Evolutionary conservation across 192 early-diverging fungal genomes (phyloP).

Genomic region (Podila horticola): DNA sequence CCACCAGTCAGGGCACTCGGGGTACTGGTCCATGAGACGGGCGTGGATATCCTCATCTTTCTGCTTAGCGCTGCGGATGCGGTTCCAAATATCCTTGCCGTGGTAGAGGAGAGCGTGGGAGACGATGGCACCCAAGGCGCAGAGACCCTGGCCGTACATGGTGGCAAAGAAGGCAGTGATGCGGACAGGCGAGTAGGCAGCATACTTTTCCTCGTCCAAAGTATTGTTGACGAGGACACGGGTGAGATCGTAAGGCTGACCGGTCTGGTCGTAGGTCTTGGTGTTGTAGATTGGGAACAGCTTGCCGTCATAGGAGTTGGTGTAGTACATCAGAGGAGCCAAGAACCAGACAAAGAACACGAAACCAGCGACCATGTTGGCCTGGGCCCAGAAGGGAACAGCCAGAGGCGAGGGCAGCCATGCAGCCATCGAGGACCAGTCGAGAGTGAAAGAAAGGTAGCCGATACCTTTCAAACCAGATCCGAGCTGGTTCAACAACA

Average conservation of each 20-base stretch:
- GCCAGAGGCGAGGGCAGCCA: slow-evolving; percentile 70
- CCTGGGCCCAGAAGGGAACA: slow-evolving; percentile 77
- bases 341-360: slow-evolving; percentile 81
- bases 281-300: slow-evolving; percentile 75
- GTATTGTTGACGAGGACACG: slow-evolving; percentile 66
- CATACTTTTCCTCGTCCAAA: slow-evolving; percentile 67
- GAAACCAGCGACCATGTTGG: slow-evolving; percentile 78
- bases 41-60: slow-evolving; percentile 79
- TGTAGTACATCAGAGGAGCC: slow-evolving; percentile 78
- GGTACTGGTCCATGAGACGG: slow-evolving; percentile 78
- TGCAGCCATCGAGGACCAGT: slow-evolving; percentile 71
- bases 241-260: slow-evolving; percentile 63
- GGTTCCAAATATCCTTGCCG: slow-evolving; percentile 70
- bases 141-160: slow-evolving; percentile 76
- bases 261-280: slow-evolving; percentile 65
- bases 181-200: slow-evolving; percentile 68
- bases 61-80: slow-evolving; percentile 66
- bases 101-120: slow-evolving; percentile 70
- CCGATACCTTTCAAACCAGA: slow-evolving; percentile 72
- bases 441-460: slow-evolving; percentile 74
- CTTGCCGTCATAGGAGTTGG: slow-evolving; percentile 62
- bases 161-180: slow-evolving; percentile 75
- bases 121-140: slow-evolving; percentile 73
- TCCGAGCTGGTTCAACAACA: slow-evolving; percentile 62
- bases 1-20: slow-evolving; percentile 84